Percentiles rank a stretch among this genome's conserved stretches.
These are phyloP conservation scores for Sisymbrium irio DNA, from an alignment of 345 rosid genomes.

Conservation along the genomic window DNA sequence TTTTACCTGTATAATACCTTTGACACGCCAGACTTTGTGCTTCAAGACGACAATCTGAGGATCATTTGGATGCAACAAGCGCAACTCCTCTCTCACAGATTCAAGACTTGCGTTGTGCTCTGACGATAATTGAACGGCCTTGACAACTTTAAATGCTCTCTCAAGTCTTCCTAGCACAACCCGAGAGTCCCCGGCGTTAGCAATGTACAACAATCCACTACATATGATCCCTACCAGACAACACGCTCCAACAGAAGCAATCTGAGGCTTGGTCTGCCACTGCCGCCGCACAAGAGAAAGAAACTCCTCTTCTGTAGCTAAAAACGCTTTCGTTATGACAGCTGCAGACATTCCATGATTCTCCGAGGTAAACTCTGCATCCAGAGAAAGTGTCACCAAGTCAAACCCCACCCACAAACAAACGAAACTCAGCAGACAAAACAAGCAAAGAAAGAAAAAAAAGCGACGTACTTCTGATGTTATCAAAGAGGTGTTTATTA, in stretches of 20 bases:
- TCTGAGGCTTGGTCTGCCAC: constrained; percentile 48
- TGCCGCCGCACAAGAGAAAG: constrained; percentile 38
- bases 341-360: constrained; percentile 79
- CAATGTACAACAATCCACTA: constrained; percentile 49
- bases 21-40: constrained; percentile 61
- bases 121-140: constrained; percentile 49
- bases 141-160: constrained; percentile 37
- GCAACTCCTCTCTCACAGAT: constrained; percentile 59
- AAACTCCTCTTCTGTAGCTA: constrained; percentile 39
- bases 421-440: not conserved
- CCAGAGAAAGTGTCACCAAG: constrained; percentile 41
- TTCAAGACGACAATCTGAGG: constrained; percentile 57
- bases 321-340: constrained; percentile 39
- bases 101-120: constrained; percentile 59
- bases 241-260: constrained; percentile 63
- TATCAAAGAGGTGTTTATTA: constrained; percentile 32
- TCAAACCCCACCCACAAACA: constrained; percentile 4
- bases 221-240: constrained; percentile 58
- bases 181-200: constrained; percentile 59
- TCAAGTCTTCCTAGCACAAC: constrained; percentile 54
- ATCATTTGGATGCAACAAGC: constrained; percentile 53
- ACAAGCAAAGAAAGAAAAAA: not conserved
- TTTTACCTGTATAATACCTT: constrained; percentile 62
- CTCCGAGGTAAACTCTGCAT: constrained; percentile 83
- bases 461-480: constrained; percentile 28